Evolutionary conservation across 129 eudicot genomes (phyloP).

Genomic region (Pittosporum tobira): DNA sequence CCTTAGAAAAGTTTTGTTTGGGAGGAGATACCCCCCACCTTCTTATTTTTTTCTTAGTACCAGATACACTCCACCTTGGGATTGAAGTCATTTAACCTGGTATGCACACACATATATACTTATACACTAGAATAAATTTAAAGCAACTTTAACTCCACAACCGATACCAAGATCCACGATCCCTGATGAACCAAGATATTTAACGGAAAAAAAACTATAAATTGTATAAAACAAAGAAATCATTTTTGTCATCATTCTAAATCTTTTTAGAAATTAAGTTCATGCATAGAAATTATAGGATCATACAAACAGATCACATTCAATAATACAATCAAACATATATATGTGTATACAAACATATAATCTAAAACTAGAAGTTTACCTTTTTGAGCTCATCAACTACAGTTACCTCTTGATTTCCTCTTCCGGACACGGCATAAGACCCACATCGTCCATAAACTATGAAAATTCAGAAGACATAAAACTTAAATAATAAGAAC

Average conservation of each 20-base stretch:
- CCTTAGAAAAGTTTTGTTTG: no score
- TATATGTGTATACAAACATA: no score
- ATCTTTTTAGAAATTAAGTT: background rate
- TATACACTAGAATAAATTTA: no score
- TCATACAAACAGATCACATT: no score
- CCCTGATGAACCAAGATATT: background rate
- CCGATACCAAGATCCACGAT: background rate
- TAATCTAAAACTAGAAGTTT: background rate
- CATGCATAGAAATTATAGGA: no score
- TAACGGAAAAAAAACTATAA: background rate
- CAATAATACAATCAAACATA: no score
- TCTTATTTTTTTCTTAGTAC: no score
- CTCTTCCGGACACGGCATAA: constrained; percentile 50
- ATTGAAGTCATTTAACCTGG: no score
- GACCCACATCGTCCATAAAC: constrained; percentile 54
- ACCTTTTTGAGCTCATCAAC: constrained; percentile 53
- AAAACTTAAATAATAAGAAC: constrained; percentile 8
- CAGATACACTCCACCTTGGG: no score
- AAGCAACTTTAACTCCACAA: background rate
- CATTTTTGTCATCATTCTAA: background rate
- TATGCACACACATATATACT: no score
- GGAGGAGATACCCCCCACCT: no score
- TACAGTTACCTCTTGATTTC: constrained; percentile 37
- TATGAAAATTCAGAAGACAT: constrained; percentile 7
- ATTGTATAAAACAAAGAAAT: background rate